Evolutionary conservation across 768 basidiomycete species (phyloP).

Genomic region (Nevesoporus exiguus): DNA sequence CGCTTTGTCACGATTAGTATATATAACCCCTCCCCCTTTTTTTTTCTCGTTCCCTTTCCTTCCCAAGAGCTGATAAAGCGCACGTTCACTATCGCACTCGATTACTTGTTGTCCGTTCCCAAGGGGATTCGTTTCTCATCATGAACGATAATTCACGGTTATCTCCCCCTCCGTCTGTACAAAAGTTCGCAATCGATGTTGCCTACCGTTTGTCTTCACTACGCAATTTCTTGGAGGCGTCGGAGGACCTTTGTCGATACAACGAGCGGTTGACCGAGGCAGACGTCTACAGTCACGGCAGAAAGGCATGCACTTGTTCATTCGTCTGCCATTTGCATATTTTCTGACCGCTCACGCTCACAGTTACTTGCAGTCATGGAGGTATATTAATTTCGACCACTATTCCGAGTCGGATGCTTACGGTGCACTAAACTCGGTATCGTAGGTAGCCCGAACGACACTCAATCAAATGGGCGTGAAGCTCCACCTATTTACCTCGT

Average conservation of each 20-base stretch:
- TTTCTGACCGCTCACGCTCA: conserved; percentile 6
- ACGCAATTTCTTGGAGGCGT: conserved; percentile 27
- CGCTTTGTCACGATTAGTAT: conserved; percentile 29
- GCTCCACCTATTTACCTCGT: conserved; percentile 45
- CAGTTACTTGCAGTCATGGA: conserved; percentile 51
- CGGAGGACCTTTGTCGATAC: conserved; percentile 24
- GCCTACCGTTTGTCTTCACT: conserved; percentile 31
- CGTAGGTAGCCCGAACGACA: conserved; percentile 46
- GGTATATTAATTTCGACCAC: conserved; percentile 36
- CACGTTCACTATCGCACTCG: conserved; percentile 1
- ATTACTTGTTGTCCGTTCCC: conserved; percentile 17
- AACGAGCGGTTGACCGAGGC: conserved; percentile 15
- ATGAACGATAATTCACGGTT: conserved; percentile 14
- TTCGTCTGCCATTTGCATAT: not conserved
- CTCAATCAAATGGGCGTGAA: conserved; percentile 41
- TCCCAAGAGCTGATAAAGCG: conserved; percentile 6
- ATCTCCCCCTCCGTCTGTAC: conserved; percentile 15
- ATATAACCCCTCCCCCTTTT: conserved; percentile 18
- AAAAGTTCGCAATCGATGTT: conserved; percentile 29
- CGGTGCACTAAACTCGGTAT: not conserved
- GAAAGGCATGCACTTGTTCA: conserved; percentile 22
- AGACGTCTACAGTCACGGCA: conserved; percentile 23
- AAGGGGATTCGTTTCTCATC: conserved; percentile 14
- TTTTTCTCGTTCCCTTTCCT: conserved; percentile 9
- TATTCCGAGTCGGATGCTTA: not conserved